A percentile compares a stretch with the other conserved stretches of the same genome.
These are phyloP conservation scores for Thalassiosira livingstoniorum DNA, from an alignment of 352 stramenopile genomes.

Conservation along the genomic window DNA sequence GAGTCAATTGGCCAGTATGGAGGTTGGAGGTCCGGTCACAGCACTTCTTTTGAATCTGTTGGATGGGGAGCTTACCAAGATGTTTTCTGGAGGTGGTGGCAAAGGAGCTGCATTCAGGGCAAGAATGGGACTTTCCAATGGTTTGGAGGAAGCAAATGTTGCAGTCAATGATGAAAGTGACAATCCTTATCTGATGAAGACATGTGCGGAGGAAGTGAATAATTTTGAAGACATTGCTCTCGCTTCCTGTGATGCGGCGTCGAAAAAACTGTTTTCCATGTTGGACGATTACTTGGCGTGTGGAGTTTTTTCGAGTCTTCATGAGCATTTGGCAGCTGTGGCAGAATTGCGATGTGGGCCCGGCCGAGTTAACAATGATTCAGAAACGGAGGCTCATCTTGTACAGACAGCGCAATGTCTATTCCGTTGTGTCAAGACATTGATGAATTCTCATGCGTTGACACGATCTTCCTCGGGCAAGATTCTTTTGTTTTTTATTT, in stretches of 20 bases:
- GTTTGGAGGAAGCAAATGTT: too few species aligned
- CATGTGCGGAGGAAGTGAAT: background rate
- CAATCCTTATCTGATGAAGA: constrained; percentile 46
- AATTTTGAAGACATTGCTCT: constrained; percentile 31
- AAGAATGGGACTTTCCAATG: constrained; percentile 20
- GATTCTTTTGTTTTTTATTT: constrained; percentile 44
- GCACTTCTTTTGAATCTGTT: constrained; percentile 54
- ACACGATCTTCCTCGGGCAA: constrained; percentile 50
- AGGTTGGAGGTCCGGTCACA: constrained; percentile 35
- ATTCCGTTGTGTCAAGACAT: constrained; percentile 47
- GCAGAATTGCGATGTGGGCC: constrained; percentile 53
- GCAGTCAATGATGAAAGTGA: constrained; percentile 28
- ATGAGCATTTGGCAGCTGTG: constrained; percentile 60
- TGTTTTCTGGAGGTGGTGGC: constrained; percentile 54
- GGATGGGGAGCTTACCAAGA: constrained; percentile 36
- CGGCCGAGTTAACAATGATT: constrained; percentile 33
- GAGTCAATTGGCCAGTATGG: constrained; percentile 37
- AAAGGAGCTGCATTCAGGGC: constrained; percentile 30
- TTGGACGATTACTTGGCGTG: constrained; percentile 46
- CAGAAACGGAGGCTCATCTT: constrained; percentile 30
- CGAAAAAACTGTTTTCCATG: constrained; percentile 43
- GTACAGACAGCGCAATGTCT: constrained; percentile 44
- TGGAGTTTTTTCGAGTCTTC: constrained; percentile 54
- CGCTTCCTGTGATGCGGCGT: constrained; percentile 30
- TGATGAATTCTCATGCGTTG: constrained; percentile 55